Conservation (phyloP, 352 stramenopile genomes). For the Phytophthora litchii region DNA sequence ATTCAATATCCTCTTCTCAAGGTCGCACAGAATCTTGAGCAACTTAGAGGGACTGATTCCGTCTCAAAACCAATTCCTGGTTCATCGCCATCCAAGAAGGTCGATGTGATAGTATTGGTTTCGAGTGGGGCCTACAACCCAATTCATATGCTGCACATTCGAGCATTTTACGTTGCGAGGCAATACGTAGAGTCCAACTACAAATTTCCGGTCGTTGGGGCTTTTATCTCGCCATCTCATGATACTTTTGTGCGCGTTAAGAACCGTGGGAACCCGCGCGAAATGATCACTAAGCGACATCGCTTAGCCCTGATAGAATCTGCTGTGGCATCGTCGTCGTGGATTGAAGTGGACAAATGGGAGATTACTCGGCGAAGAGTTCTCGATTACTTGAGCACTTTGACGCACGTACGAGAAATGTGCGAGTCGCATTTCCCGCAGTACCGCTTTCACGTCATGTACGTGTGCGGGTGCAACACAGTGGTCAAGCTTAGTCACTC, state of each 20-base stretch:
- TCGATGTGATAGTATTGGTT: conserved; percentile 76
- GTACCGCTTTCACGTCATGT: conserved; percentile 75
- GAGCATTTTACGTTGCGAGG: conserved; percentile 75
- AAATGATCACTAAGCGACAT: conserved; percentile 82
- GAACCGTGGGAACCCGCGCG: conserved; percentile 66
- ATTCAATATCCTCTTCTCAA: conserved; percentile 81
- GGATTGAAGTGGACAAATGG: conserved; percentile 88
- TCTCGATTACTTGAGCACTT: conserved; percentile 76
- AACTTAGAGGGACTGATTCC: conserved; percentile 25
- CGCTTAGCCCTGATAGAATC: conserved; percentile 68
- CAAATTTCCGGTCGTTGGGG: conserved; percentile 76
- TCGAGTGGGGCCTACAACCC: conserved; percentile 80
- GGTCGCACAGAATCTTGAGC: conserved; percentile 67
- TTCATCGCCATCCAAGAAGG: conserved; percentile 38
- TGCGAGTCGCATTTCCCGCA: conserved; percentile 67
- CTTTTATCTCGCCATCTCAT: conserved; percentile 79
- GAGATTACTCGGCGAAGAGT: conserved; percentile 78
- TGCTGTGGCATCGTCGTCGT: conserved; percentile 68
- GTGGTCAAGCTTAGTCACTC: conserved; percentile 82
- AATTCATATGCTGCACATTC: conserved; percentile 80
- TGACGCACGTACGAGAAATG: conserved; percentile 78
- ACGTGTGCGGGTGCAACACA: conserved; percentile 81
- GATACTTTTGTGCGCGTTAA: conserved; percentile 79
- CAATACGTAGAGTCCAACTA: conserved; percentile 84
- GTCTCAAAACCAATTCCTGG: conserved; percentile 4